Percentiles rank a stretch among this genome's conserved stretches.
Evolutionary conservation across 768 basidiomycete genomes (phyloP).

Genomic region (Boletus speciosus): DNA sequence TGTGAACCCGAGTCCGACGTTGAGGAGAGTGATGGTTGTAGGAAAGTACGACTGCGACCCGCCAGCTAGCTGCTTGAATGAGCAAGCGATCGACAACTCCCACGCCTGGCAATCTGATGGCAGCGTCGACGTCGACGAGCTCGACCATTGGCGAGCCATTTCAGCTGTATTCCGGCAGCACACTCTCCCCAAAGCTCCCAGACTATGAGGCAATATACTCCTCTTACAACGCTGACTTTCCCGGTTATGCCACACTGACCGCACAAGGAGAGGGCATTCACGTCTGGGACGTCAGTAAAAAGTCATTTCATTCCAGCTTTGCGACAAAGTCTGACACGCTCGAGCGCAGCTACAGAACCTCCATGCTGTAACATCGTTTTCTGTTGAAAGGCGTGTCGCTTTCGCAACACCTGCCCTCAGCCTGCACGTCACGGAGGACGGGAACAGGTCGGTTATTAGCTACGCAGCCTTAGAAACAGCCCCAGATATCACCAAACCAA

Average conservation of each 20-base stretch:
- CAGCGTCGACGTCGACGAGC: conserved; percentile 20
- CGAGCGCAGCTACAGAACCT: conserved; percentile 53
- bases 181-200: conserved; percentile 2
- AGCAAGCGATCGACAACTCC: conserved; percentile 16
- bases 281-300: conserved; percentile 58
- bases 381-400: conserved; percentile 59
- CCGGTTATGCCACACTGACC: conserved; percentile 63
- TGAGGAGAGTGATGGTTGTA: conserved; percentile 4
- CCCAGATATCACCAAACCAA: conserved; percentile 40
- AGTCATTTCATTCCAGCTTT: not conserved
- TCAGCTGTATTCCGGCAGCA: conserved; percentile 26
- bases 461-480: conserved; percentile 53
- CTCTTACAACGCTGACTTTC: conserved; percentile 26
- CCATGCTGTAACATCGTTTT: conserved; percentile 65
- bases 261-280: conserved; percentile 75
- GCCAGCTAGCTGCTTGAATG: not conserved
- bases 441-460: conserved; percentile 41
- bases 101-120: conserved; percentile 13
- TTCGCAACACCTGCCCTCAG: conserved; percentile 62
- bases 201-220: conserved; percentile 16
- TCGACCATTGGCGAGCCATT: conserved; percentile 32
- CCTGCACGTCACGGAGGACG: conserved; percentile 32
- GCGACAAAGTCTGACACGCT: conserved; percentile 5
- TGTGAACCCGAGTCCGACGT: conserved; percentile 2
- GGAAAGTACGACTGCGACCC: not conserved